These are phyloP conservation scores for Mycogone perniciosa DNA, from an alignment of 2,329 filamentous ascomycete species.

Conservation along the genomic window DNA sequence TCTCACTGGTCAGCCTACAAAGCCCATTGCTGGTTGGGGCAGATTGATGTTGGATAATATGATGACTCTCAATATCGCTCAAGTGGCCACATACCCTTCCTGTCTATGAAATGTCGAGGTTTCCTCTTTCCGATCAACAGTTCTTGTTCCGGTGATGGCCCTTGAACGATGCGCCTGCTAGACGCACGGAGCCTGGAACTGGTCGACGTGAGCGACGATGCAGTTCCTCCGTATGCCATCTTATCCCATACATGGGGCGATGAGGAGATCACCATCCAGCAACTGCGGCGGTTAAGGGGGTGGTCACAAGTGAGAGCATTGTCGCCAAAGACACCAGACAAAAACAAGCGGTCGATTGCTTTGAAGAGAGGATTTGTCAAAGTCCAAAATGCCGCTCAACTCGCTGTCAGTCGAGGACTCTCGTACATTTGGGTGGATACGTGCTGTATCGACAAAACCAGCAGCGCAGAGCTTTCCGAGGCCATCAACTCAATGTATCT, in stretches of 20 bases:
- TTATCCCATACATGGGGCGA: conserved; percentile 25
- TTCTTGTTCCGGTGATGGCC: neutral
- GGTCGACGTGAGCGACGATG: conserved; percentile 8
- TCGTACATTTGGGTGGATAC: conserved; percentile 23
- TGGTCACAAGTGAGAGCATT: conserved; percentile 1
- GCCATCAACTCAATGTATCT: conserved; percentile 23
- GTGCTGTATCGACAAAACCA: conserved; percentile 23
- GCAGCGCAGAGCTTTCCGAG: conserved; percentile 20
- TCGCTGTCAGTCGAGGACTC: conserved; percentile 12
- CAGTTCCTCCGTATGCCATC: conserved; percentile 21
- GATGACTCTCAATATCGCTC: too few relatives aligned
- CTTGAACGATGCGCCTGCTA: conserved; percentile 7
- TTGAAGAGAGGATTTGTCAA: conserved; percentile 18
- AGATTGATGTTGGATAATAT: too few relatives aligned
- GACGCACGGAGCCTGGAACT: conserved; percentile 8
- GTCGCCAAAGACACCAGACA: conserved; percentile 1
- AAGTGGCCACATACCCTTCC: too few relatives aligned
- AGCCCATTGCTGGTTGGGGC: too few relatives aligned
- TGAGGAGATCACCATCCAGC: conserved; percentile 22
- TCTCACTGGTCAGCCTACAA: too few relatives aligned
- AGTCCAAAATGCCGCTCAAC: conserved; percentile 12
- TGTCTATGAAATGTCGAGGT: too few relatives aligned
- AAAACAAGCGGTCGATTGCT: conserved; percentile 2
- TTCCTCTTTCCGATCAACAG: too few relatives aligned
- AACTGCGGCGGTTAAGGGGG: conserved; percentile 13